Percentiles rank a stretch among this genome's conserved stretches.
Evolutionary conservation across 2,329 filamentous ascomycete genomes (phyloP).

Genomic region (Epichloe brachyelytri): DNA sequence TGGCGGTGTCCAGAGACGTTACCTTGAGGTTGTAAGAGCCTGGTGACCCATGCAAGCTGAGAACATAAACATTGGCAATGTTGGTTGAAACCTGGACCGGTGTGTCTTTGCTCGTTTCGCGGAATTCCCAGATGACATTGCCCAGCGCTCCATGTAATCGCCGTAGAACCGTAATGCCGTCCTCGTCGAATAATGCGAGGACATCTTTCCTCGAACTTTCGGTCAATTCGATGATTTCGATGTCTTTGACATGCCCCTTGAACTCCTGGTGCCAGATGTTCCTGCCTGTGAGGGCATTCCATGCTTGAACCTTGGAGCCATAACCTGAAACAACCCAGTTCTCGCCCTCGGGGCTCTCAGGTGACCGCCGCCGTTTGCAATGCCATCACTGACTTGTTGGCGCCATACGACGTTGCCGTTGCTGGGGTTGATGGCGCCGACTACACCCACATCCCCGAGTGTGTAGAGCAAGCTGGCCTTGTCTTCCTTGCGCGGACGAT

Average conservation of each 20-base stretch:
- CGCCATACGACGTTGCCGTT: constrained; percentile 80
- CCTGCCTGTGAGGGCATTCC: constrained; percentile 73
- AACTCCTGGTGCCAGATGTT: constrained; percentile 61
- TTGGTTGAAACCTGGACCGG: constrained; percentile 66
- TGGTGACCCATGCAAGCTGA: constrained; percentile 58
- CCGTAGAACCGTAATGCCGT: constrained; percentile 45
- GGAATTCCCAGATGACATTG: constrained; percentile 64
- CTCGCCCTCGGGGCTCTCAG: constrained; percentile 66
- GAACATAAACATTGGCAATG: constrained; percentile 58
- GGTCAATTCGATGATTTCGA: constrained; percentile 66
- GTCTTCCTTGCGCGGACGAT: constrained; percentile 67
- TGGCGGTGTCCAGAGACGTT: constrained; percentile 56
- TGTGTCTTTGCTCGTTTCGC: constrained; percentile 52
- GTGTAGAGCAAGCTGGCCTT: constrained; percentile 87
- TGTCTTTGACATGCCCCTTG: constrained; percentile 45
- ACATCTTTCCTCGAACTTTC: constrained; percentile 55
- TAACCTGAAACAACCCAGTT: constrained; percentile 63
- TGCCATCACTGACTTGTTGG: constrained; percentile 50
- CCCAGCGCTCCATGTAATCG: constrained; percentile 64
- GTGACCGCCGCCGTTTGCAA: constrained; percentile 34
- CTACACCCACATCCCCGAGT: constrained; percentile 66
- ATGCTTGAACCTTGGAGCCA: constrained; percentile 59
- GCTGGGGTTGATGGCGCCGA: constrained; percentile 82
- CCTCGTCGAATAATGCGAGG: constrained; percentile 52
- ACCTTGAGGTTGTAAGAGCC: constrained; percentile 68